Base-by-base conservation (phyloP, 2,329 filamentous ascomycete species). In the Penicillium concentricum region DNA sequence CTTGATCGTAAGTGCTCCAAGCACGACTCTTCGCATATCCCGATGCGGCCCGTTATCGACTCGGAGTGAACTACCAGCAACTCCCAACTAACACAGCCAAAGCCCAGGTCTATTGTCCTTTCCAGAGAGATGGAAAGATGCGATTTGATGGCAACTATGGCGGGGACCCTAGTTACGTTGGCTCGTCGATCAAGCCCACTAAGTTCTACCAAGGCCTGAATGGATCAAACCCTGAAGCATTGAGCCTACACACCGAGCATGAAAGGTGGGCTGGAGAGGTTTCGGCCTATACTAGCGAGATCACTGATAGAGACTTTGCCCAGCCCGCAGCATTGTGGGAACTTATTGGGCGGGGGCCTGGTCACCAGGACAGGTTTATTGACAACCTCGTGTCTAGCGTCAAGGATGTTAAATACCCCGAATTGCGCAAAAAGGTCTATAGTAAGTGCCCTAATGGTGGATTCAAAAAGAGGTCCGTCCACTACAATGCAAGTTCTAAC, bases 21-120 rank as follows among this genome's bases (percentile, higher is more conserved):
- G 80, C 81, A 0, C 79, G 85, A 15, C 73, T 86, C 48, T 87
- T 87, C 70, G 80, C 81, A 1, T 87, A 87, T 68, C 80, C 83
- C 0, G 85, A 87, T 54, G 83, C 73, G 1, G 69, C 71, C 30
- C 72, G 74, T n/a, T 75, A 78, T 58, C 68, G 75, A 15, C 64
- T 78, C 4, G 75, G 76, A 2, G 70, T 72, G 12, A 78, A 78
- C 58, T 77, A 77, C 61, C 74, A 77, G 51, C 68, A 73, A 51
- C 66, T 77, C 5, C 76, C 75, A 0, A 73, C 73, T 15, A 77
- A 78, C 51, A 73, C 76, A 60, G 61, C 69, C 8, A 64, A 68
- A 18, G 55, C 18, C 2, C 67, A 50, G 7, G 69, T 78, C 3
- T 77, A 82, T 51, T 80, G 75, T 66, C 88, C 88, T 53, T 84